Percentiles rank a stretch among this genome's conserved stretches.
phyloP scores from a whole-genome alignment of 371 early-diverging fungal genomes.

The Mortierella sp. region DNA sequence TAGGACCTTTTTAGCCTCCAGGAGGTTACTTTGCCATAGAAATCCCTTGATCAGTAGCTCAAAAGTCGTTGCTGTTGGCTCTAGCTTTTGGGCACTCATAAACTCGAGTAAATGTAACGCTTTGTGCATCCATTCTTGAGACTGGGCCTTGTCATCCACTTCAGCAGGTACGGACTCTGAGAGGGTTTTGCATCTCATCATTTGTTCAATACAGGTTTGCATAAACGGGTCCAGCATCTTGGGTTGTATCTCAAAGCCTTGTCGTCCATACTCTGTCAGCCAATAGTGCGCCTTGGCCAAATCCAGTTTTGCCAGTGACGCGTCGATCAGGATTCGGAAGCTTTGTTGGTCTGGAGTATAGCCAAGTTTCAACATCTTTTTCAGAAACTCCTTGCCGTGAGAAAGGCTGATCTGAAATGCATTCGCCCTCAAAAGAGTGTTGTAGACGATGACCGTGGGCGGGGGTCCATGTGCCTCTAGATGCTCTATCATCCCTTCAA shows the following conservation, averaged over 20 bases:
- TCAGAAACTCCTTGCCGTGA: slow-evolving; percentile 8
- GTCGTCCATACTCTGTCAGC: slow-evolving; percentile 33
- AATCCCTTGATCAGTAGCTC: slow-evolving; percentile 34
- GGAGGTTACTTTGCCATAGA: slow-evolving; percentile 17
- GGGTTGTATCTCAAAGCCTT: slow-evolving; percentile 25
- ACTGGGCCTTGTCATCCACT: not conserved
- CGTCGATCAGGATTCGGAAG: slow-evolving; percentile 24
- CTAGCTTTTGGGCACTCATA: slow-evolving; percentile 17
- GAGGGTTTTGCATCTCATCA: not conserved
- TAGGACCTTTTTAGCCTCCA: slow-evolving; percentile 21
- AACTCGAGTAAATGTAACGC: slow-evolving; percentile 31
- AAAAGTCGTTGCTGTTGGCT: slow-evolving; percentile 22
- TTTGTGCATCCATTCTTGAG: slow-evolving; percentile 43
- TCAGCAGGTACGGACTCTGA: not conserved
- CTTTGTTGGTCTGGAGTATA: slow-evolving; percentile 28
- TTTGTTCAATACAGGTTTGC: slow-evolving; percentile 22
- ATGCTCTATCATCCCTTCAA: slow-evolving; percentile 12
- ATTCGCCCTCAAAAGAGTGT: slow-evolving; percentile 22
- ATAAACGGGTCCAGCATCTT: slow-evolving; percentile 36
- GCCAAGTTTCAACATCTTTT: slow-evolving; percentile 16
- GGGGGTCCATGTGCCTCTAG: slow-evolving; percentile 20
- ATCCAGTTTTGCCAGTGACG: slow-evolving; percentile 20
- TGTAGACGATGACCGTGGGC: slow-evolving; percentile 28
- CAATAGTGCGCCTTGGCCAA: slow-evolving; percentile 25
- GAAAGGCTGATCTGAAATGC: slow-evolving; percentile 6